Evolutionary conservation across 768 basidiomycete genomes (phyloP).

Genomic region (Russula abietina): DNA sequence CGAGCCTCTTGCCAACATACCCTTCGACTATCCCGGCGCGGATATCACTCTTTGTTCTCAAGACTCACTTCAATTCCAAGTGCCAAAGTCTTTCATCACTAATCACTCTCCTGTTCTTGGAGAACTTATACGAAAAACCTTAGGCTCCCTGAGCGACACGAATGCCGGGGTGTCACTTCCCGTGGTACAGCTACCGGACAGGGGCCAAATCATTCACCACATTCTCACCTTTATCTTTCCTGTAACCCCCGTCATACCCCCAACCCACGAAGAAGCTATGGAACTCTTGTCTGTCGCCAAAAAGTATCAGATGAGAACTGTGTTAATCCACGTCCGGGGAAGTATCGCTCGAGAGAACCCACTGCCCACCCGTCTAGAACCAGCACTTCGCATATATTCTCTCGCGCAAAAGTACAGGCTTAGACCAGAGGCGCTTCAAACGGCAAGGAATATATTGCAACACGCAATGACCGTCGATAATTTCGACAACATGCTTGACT

Average conservation of each 20-base stretch:
- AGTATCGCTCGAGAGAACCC: neutral
- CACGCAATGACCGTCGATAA: neutral
- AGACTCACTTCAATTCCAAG: conserved; percentile 40
- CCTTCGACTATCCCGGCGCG: neutral
- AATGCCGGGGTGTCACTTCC: neutral
- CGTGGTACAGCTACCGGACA: neutral
- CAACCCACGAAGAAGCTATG: neutral
- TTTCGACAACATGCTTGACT: neutral
- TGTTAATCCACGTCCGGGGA: neutral
- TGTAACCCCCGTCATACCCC: neutral
- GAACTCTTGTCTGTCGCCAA: neutral
- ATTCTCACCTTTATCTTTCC: neutral
- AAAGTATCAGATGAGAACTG: neutral
- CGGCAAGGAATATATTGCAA: neutral
- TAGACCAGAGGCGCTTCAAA: neutral
- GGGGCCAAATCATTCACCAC: neutral
- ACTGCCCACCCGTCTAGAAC: neutral
- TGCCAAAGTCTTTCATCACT: conserved; percentile 39
- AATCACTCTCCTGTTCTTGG: conserved; percentile 32
- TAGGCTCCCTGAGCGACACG: neutral
- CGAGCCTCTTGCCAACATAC: neutral
- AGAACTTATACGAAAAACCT: neutral
- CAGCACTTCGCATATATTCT: neutral
- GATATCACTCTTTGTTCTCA: conserved; percentile 27
- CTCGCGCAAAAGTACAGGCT: neutral